Conservation (phyloP, 2,329 filamentous ascomycete species). For the Ceratocystis variospora region DNA sequence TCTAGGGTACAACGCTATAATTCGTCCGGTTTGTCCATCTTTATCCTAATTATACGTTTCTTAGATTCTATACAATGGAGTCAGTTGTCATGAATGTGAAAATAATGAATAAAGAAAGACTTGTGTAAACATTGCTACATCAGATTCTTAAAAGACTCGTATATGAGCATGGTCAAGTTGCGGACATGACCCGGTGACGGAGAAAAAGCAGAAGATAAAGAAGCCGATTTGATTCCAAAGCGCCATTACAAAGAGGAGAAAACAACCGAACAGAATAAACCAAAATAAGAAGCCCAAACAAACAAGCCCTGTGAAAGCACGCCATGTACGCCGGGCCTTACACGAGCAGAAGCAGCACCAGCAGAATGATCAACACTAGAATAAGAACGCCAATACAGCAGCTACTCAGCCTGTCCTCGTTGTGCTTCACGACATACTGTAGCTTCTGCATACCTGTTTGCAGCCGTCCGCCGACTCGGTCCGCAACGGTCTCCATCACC, state of each 20-base stretch:
- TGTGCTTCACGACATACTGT: constrained; percentile 68
- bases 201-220: neutral
- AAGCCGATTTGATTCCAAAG: constrained; percentile 4
- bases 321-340: constrained; percentile 24
- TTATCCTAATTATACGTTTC: neutral
- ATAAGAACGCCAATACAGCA: constrained; percentile 87
- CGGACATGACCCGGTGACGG: neutral
- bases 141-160: neutral
- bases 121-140: neutral
- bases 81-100: neutral
- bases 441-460: constrained; percentile 79
- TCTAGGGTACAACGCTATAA: neutral
- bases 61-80: neutral
- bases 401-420: constrained; percentile 77
- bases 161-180: neutral
- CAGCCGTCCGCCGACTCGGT: constrained; percentile 74
- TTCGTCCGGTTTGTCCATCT: neutral
- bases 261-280: neutral
- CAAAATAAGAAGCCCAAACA: neutral
- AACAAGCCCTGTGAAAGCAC: neutral
- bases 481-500: constrained; percentile 68
- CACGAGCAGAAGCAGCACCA: constrained; percentile 60
- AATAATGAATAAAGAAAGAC: neutral
- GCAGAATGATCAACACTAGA: constrained; percentile 69
- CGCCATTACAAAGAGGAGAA: constrained; percentile 1